Evolutionary conservation across 768 basidiomycete genomes (phyloP).

Genomic region (Mycena rosella): DNA sequence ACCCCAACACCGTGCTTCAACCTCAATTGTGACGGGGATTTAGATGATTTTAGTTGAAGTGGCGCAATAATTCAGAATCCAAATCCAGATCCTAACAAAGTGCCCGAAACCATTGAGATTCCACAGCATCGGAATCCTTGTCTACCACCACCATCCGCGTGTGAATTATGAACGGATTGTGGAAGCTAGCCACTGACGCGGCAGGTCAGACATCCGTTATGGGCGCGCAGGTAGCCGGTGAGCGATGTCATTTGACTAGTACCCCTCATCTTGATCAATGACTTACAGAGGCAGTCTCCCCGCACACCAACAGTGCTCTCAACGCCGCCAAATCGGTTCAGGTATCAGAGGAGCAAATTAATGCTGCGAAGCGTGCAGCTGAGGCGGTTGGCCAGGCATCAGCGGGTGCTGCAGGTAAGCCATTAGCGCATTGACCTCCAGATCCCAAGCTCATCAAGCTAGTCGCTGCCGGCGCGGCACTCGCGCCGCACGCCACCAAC

Average conservation of each 20-base stretch:
- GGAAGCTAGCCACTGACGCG: constrained; percentile 21
- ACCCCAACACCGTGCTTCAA: too few relatives aligned
- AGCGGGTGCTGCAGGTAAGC: constrained; percentile 22
- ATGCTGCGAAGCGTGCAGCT: constrained; percentile 21
- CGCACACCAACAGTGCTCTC: constrained; percentile 24
- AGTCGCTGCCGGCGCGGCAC: constrained; percentile 18
- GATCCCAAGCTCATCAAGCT: constrained; percentile 6
- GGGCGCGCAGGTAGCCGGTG: constrained; percentile 12
- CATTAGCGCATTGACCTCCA: constrained; percentile 17
- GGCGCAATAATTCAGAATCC: too few relatives aligned
- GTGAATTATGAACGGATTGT: constrained; percentile 21
- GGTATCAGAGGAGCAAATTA: constrained; percentile 15
- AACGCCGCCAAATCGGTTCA: constrained; percentile 24
- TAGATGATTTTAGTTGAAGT: too few relatives aligned
- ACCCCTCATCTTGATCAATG: constrained; percentile 2
- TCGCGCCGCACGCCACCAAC: constrained; percentile 13
- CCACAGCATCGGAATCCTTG: too few relatives aligned
- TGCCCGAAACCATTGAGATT: too few relatives aligned
- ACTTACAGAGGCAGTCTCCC: constrained; percentile 19
- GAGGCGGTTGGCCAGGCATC: constrained; percentile 13
- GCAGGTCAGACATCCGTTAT: constrained; percentile 16
- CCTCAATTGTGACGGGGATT: too few relatives aligned
- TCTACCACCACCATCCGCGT: too few relatives aligned
- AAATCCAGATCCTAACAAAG: too few relatives aligned
- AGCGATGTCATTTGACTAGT: constrained; percentile 6